Conservation (phyloP, 1,284 basidiomycete genomes). For the Peniophora sp. region DNA sequence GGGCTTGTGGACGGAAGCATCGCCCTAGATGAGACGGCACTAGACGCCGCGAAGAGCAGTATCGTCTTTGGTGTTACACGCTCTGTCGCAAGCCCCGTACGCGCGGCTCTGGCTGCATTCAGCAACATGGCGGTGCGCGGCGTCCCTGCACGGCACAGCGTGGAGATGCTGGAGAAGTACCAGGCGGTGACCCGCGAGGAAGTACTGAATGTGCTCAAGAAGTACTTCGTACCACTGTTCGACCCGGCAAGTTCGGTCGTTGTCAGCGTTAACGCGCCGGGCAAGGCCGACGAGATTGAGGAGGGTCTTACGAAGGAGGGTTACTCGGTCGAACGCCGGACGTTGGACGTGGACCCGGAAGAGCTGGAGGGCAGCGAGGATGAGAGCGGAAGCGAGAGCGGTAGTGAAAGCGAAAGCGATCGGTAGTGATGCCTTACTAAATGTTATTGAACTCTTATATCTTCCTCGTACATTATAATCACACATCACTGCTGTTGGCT, state of each 20-base stretch:
- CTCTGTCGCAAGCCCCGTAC: conserved; percentile 75
- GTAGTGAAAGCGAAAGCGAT: conserved; percentile 20
- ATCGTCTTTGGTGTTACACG: conserved; percentile 83
- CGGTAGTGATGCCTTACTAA: no score
- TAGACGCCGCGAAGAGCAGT: conserved; percentile 90
- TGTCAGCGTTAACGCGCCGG: conserved; percentile 76
- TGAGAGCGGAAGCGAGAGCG: conserved; percentile 21
- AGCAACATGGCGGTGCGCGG: conserved; percentile 82
- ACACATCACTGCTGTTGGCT: no score
- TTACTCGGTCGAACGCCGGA: conserved; percentile 71
- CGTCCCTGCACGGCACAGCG: conserved; percentile 65
- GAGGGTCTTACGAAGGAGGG: conserved; percentile 60
- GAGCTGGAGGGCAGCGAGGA: conserved; percentile 20
- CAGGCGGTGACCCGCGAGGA: conserved; percentile 75
- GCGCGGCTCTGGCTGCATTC: conserved; percentile 77
- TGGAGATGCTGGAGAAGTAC: conserved; percentile 71
- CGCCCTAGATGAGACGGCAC: conserved; percentile 70
- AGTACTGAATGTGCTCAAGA: conserved; percentile 61
- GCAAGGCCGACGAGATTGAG: conserved; percentile 71
- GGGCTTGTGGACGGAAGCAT: conserved; percentile 79
- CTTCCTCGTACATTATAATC: no score
- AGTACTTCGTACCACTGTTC: conserved; percentile 86
- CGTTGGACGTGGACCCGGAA: conserved; percentile 54
- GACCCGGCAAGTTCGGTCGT: conserved; percentile 71
- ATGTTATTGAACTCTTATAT: no score